Evolutionary conservation across 1,139 yeast species (phyloP).

Genomic region (Taphrina confusa): DNA sequence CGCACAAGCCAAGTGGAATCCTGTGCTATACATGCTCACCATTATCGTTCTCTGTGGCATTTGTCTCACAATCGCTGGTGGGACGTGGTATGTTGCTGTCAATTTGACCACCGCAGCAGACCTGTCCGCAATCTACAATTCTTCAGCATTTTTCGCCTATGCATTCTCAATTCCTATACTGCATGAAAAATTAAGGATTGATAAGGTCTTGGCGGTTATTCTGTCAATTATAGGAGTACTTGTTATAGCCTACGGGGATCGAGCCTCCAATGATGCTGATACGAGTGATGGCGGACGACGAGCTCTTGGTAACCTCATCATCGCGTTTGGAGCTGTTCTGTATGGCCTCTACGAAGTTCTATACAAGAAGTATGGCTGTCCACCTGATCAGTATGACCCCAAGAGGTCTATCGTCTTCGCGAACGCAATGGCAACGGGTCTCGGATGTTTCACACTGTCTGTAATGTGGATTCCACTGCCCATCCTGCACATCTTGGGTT

Average conservation of each 20-base stretch:
- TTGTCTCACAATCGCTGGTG: constrained; percentile 72
- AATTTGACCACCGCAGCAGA: constrained; percentile 75
- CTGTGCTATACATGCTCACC: constrained; percentile 54
- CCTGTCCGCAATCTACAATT: constrained; percentile 85
- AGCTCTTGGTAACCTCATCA: constrained; percentile 68
- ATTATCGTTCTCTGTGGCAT: constrained; percentile 50
- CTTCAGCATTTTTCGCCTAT: constrained; percentile 85
- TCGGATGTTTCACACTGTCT: constrained; percentile 62
- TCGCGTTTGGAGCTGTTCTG: constrained; percentile 73
- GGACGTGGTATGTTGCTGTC: constrained; percentile 84
- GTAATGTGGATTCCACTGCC: constrained; percentile 57
- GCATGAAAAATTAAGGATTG: constrained; percentile 62
- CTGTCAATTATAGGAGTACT: constrained; percentile 75
- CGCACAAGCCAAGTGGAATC: constrained; percentile 50
- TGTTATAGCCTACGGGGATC: constrained; percentile 70
- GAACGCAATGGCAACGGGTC: constrained; percentile 56
- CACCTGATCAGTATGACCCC: constrained; percentile 60
- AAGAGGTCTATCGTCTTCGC: constrained; percentile 61
- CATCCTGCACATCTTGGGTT: constrained; percentile 56
- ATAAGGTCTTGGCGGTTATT: constrained; percentile 68
- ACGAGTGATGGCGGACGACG: constrained; percentile 57
- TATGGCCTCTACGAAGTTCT: constrained; percentile 85
- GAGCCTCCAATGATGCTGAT: constrained; percentile 41
- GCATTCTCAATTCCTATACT: constrained; percentile 78
- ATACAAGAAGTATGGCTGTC: constrained; percentile 73